Percentiles rank a stretch among this genome's conserved stretches.
Conservation (phyloP, 139 green algal species). For the Yamagishiella unicocca region DNA sequence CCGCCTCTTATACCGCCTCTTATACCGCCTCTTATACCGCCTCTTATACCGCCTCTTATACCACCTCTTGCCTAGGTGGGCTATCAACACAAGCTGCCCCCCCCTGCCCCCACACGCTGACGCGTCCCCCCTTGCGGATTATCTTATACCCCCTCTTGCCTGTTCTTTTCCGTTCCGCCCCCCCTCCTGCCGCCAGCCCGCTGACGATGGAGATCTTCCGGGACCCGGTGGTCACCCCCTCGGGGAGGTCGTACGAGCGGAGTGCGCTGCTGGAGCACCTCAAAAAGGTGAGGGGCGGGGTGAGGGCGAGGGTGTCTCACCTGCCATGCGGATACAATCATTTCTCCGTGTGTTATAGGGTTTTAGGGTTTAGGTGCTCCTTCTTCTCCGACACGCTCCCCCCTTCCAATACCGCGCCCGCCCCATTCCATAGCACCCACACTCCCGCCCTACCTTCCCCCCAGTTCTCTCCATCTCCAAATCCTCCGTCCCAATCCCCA, state of each 20-base stretch:
- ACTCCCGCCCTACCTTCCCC: not conserved
- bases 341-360: too few species aligned
- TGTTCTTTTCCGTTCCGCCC: not conserved
- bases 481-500: too few species aligned
- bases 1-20: too few species aligned
- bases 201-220: slow-evolving; percentile 71
- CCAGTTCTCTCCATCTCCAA: too few species aligned
- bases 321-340: not conserved
- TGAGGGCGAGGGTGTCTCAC: not conserved
- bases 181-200: slow-evolving; percentile 9
- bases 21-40: too few species aligned
- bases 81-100: too few species aligned
- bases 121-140: not conserved
- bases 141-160: not conserved
- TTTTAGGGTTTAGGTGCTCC: too few species aligned
- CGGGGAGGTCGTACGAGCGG: slow-evolving; percentile 79
- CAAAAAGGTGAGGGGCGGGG: slow-evolving; percentile 61
- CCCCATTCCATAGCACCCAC: not conserved
- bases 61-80: too few species aligned
- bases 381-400: too few species aligned
- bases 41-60: too few species aligned
- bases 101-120: not conserved
- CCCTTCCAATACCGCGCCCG: too few species aligned
- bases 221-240: slow-evolving; percentile 72
- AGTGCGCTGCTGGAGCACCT: slow-evolving; percentile 80